Base-by-base conservation (phyloP, 106 monocot genomes). In the Cymbidium sinense region DNA sequence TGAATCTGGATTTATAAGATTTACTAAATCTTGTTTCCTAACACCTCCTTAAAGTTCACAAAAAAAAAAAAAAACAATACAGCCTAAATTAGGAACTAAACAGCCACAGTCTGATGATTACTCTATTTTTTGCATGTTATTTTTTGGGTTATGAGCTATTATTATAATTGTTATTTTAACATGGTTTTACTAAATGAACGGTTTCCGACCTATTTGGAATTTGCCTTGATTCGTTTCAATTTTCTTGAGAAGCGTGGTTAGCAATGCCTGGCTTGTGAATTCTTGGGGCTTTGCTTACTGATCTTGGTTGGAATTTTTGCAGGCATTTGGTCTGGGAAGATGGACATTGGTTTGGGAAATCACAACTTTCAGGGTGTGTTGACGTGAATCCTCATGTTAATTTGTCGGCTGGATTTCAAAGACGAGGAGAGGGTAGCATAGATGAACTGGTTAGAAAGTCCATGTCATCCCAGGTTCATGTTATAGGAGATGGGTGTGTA, bases 311-410 rank as follows among this genome's bases (percentile, higher is more conserved):
- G 71, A 5, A 1, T 44, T 47, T 72, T 77, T 19, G 34, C 84
- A 91, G 91, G 86, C 85, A 89, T 88, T 88, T 95, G 79, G 84
- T 91, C 5, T 91, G 89, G 89, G 86, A 81, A 34, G 95, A 91
- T 81, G 91, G 95, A 7, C 81, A 81, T 79, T 89, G 81, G 64
- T 76, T 78, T 52, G 54, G 62, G 62, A 54, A 73, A 8, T 5
- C 62, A 23, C 37, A 73, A 73, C 4, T 80, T 80, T 61, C 50
- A 80, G 34, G 79, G 69, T 15, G 21, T 7, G 28, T 12, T 74
- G 74, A 80, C 39, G 37, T 29, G 71, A 51, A 1, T 80, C 34
- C n/a, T 80, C 37, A 80, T 74, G 44, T 12, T 74, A 61, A 31
- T 7, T 75, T 30, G 36, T 78, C 36, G 19, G 39, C 28, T 70